Percentiles rank a stretch among this genome's conserved stretches.
phyloP scores from a whole-genome alignment of 1,284 basidiomycete genomes.

The Ustilago bromivora region DNA sequence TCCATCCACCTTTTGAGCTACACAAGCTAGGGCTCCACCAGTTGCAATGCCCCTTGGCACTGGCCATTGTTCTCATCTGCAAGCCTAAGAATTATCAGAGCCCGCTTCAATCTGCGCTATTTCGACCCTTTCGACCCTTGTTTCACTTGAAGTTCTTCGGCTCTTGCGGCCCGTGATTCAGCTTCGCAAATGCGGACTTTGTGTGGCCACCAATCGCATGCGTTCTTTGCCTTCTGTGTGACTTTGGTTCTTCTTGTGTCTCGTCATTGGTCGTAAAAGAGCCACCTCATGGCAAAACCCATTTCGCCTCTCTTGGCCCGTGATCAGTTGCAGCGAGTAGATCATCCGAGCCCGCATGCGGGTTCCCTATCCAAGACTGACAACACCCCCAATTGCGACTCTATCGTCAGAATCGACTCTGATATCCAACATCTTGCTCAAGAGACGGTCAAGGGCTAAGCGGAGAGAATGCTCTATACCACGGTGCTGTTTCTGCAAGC shows the following conservation, averaged over 20 bases:
- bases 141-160: neutral
- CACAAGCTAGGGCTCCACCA: neutral
- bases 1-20: neutral
- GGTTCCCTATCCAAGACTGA: neutral
- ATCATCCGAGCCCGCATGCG: neutral
- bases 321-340: neutral
- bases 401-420: neutral
- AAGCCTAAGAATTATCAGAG: neutral
- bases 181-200: neutral
- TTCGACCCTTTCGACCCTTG: neutral
- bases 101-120: neutral
- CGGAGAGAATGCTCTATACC: neutral
- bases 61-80: neutral
- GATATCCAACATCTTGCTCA: neutral
- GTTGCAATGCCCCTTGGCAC: neutral
- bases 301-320: neutral
- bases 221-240: neutral
- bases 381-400: neutral
- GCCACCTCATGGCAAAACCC: neutral
- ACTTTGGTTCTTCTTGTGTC: neutral
- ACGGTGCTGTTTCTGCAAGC: neutral
- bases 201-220: neutral
- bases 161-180: slow-evolving; percentile 1
- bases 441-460: no score
- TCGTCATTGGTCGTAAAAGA: neutral